phyloP scores from a whole-genome alignment of 257 asterid species.

The Avicennia marina region DNA sequence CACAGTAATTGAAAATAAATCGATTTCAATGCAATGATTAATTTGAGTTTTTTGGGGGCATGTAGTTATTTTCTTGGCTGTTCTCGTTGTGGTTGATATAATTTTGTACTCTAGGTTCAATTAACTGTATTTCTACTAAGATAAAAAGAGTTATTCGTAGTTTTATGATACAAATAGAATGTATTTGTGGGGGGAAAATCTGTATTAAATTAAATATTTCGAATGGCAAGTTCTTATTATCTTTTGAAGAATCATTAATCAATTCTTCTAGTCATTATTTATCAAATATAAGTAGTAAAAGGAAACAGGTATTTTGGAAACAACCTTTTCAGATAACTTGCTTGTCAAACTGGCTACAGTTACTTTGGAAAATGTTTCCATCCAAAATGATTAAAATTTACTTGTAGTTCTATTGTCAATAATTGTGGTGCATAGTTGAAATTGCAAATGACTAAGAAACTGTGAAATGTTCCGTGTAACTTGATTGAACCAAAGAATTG shows the following conservation, averaged over 20 bases:
- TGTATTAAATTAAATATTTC: not conserved
- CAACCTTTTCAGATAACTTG: not conserved
- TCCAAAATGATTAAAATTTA: too few relatives aligned
- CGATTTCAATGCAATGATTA: not conserved
- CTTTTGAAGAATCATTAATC: too few relatives aligned
- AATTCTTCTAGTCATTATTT: too few relatives aligned
- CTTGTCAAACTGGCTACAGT: not conserved
- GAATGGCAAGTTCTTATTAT: not conserved
- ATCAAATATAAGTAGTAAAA: too few relatives aligned
- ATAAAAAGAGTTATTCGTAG: not conserved
- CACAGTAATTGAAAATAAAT: not conserved
- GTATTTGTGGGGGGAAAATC: too few relatives aligned
- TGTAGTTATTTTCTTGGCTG: too few relatives aligned
- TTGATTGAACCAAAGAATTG: not conserved
- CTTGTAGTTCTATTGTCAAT: too few relatives aligned
- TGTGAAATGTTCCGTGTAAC: conserved; percentile 3
- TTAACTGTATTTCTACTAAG: conserved; percentile 1
- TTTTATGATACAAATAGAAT: not conserved
- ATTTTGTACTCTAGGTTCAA: too few relatives aligned
- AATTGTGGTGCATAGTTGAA: not conserved
- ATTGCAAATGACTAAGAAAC: not conserved
- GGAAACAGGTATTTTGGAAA: not conserved
- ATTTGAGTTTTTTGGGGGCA: not conserved
- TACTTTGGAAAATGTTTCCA: too few relatives aligned
- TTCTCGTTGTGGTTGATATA: too few relatives aligned